A percentile compares a stretch with the other conserved stretches of the same genome.
Evolutionary conservation across 306 rosid species (phyloP).

Genomic region (Vigna nakashimae): DNA sequence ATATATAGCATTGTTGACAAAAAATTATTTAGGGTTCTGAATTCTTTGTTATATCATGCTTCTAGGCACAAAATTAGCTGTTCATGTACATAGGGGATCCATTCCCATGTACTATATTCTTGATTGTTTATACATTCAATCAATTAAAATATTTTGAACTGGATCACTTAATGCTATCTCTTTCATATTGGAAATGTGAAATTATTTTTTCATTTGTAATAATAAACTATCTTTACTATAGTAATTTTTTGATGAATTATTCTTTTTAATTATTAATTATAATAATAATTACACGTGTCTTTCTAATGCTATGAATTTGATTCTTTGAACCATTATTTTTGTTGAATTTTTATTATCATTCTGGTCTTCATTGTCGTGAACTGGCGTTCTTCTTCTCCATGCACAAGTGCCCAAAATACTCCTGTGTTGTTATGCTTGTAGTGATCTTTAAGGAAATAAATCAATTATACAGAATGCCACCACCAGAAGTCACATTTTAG

Average conservation of each 20-base stretch:
- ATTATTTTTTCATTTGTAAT: conserved; percentile 14
- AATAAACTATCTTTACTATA: not conserved
- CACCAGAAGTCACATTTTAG: conserved; percentile 31
- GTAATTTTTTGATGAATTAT: not conserved
- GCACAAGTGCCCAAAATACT: conserved; percentile 22
- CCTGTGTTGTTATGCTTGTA: conserved; percentile 32
- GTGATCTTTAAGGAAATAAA: conserved; percentile 19
- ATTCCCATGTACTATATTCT: conserved; percentile 14
- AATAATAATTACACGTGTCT: conserved; percentile 14
- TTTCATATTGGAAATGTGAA: not conserved
- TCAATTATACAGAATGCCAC: conserved; percentile 31
- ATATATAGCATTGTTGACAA: not conserved
- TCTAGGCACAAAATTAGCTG: conserved; percentile 1
- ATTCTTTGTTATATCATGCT: conserved; percentile 26
- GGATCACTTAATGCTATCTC: not conserved
- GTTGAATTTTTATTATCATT: conserved; percentile 16
- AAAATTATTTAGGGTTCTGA: conserved; percentile 21
- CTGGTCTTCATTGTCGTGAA: conserved; percentile 17
- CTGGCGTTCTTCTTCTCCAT: conserved; percentile 11
- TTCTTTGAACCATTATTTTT: conserved; percentile 20
- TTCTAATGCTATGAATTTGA: conserved; percentile 27
- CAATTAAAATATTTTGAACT: conserved; percentile 32
- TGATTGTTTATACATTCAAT: not conserved
- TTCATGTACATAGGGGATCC: not conserved
- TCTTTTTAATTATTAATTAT: conserved; percentile 8